Percentiles rank a stretch among this genome's conserved stretches.
phyloP scores from a whole-genome alignment of 306 rosid species.

The Boehmeria nivea region DNA sequence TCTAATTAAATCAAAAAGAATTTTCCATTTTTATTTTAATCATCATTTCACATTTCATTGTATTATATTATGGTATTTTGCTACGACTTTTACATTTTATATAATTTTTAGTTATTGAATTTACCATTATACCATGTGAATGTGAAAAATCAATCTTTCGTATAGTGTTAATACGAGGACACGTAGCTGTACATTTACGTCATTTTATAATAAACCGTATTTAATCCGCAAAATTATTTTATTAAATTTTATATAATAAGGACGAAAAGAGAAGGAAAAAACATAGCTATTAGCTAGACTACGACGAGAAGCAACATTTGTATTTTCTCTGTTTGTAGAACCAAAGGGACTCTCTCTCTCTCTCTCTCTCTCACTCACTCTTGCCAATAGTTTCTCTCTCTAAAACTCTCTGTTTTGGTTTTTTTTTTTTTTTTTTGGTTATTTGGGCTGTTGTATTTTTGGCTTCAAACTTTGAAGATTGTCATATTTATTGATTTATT shows the following conservation, averaged over 20 bases:
- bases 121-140: too few relatives aligned
- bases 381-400: slow-evolving; percentile 6
- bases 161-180: neutral
- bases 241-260: neutral
- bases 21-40: too few relatives aligned
- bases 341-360: slow-evolving; percentile 16
- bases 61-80: too few relatives aligned
- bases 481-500: neutral
- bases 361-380: slow-evolving; percentile 13
- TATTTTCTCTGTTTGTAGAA: slow-evolving; percentile 4
- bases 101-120: too few relatives aligned
- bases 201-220: neutral
- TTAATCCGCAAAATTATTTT: slow-evolving; percentile 5
- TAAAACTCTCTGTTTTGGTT: neutral
- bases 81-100: too few relatives aligned
- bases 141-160: too few relatives aligned
- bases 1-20: too few relatives aligned
- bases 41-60: too few relatives aligned
- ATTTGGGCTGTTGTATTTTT: too few relatives aligned
- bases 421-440: neutral
- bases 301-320: slow-evolving; percentile 4
- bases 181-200: neutral
- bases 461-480: slow-evolving; percentile 2
- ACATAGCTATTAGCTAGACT: neutral
- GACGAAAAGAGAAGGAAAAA: neutral